These are phyloP conservation scores for Chaetomium olivaceum DNA, from an alignment of 2,329 filamentous ascomycete genomes.

Conservation along the genomic window DNA sequence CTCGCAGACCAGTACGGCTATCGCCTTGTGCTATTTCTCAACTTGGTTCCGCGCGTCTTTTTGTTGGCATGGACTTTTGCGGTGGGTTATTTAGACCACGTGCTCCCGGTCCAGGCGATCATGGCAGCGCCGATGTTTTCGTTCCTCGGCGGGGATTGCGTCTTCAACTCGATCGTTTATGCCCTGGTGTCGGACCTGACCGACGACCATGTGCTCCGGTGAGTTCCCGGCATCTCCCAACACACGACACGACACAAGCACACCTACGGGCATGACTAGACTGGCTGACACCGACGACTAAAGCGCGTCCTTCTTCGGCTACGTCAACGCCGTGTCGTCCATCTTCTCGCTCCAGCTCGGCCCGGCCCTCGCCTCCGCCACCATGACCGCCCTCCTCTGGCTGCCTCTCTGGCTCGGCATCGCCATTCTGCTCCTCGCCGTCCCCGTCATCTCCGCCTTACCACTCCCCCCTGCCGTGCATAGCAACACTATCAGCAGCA, in stretches of 20 bases:
- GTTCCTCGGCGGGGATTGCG: conserved; percentile 51
- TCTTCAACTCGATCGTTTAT: conserved; percentile 53
- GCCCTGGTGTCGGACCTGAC: conserved; percentile 47
- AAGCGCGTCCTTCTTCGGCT: conserved; percentile 52
- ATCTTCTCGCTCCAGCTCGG: conserved; percentile 48
- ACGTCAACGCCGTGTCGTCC: conserved; percentile 51
- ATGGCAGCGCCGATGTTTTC: conserved; percentile 46
- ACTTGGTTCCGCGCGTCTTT: conserved; percentile 45
- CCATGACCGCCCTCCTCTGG: conserved; percentile 47
- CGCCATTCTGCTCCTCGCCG: conserved; percentile 39
- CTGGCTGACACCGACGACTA: background rate
- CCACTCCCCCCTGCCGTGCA: conserved; percentile 18
- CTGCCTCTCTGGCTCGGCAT: conserved; percentile 48
- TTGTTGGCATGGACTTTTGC: conserved; percentile 45
- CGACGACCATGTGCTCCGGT: conserved; percentile 45
- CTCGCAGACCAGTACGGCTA: conserved; percentile 47
- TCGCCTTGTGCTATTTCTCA: conserved; percentile 45
- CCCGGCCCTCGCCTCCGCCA: conserved; percentile 48
- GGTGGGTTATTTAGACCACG: conserved; percentile 42
- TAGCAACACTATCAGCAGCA: background rate
- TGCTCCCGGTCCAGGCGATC: conserved; percentile 43
- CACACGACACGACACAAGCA: background rate
- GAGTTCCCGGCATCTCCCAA: conserved; percentile 3
- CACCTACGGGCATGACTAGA: no score
- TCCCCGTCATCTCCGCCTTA: conserved; percentile 38